Evolutionary conservation across 805 yeast genomes (phyloP).

Genomic region (Cyberlindnera samutprakarnensis): DNA sequence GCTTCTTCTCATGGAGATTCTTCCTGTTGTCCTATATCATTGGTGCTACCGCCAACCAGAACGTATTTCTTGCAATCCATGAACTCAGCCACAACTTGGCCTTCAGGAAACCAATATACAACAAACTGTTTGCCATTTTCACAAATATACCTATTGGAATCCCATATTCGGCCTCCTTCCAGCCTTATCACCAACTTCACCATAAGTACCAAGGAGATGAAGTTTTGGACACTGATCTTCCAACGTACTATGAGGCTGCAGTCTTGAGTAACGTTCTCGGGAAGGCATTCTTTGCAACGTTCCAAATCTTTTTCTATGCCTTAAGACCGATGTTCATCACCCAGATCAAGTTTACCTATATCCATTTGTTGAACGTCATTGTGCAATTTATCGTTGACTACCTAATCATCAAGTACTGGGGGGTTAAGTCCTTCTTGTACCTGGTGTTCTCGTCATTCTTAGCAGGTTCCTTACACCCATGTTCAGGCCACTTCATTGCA

Average conservation of each 20-base stretch:
- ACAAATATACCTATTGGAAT: slow-evolving; percentile 83
- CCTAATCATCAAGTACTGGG: slow-evolving; percentile 52
- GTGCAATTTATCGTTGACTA: slow-evolving; percentile 54
- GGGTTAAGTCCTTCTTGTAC: slow-evolving; percentile 55
- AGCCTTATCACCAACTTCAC: slow-evolving; percentile 83
- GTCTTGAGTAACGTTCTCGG: slow-evolving; percentile 73
- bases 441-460: slow-evolving; percentile 71
- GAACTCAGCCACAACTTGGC: slow-evolving; percentile 82
- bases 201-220: slow-evolving; percentile 88
- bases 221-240: slow-evolving; percentile 78
- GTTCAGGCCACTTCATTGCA: slow-evolving; percentile 94
- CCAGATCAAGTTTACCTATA: slow-evolving; percentile 60
- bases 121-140: slow-evolving; percentile 68
- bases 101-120: slow-evolving; percentile 70
- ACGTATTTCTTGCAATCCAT: slow-evolving; percentile 80
- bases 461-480: slow-evolving; percentile 90
- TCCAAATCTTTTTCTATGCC: slow-evolving; percentile 85
- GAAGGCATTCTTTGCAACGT: slow-evolving; percentile 84
- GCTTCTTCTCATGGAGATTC: slow-evolving; percentile 46
- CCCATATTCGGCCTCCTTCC: slow-evolving; percentile 83
- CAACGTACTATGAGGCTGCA: slow-evolving; percentile 71
- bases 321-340: slow-evolving; percentile 84
- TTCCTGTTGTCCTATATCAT: slow-evolving; percentile 61
- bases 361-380: slow-evolving; percentile 60
- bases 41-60: slow-evolving; percentile 85